Evolutionary conservation across 2,329 filamentous ascomycete species (phyloP).

Genomic region (Clonostachys rosea): DNA sequence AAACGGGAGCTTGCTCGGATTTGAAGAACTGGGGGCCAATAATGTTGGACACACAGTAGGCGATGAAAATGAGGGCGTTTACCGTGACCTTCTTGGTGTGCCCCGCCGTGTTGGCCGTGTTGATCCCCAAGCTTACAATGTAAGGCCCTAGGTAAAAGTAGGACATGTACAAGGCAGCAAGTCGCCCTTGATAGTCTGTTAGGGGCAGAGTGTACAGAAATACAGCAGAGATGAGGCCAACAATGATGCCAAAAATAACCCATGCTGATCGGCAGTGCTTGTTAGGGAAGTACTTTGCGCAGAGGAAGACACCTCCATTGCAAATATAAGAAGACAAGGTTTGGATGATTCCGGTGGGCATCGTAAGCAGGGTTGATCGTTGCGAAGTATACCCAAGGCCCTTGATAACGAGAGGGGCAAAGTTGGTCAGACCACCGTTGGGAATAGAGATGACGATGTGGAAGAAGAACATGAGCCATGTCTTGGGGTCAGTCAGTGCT

Average conservation of each 20-base stretch:
- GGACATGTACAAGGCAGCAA: not conserved
- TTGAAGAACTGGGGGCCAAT: conserved; percentile 33
- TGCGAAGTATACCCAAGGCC: conserved; percentile 32
- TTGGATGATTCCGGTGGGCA: conserved; percentile 10
- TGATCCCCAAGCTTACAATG: conserved; percentile 2
- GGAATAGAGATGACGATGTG: conserved; percentile 44
- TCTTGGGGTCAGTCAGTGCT: conserved; percentile 46
- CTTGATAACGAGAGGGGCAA: conserved; percentile 5
- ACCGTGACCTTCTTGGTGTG: conserved; percentile 34
- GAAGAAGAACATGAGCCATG: conserved; percentile 52
- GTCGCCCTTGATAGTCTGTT: not conserved
- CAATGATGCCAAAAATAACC: conserved; percentile 1
- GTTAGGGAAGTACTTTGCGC: conserved; percentile 1
- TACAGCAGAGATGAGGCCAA: conserved; percentile 1
- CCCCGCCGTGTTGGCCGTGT: conserved; percentile 20
- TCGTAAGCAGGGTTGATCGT: conserved; percentile 19
- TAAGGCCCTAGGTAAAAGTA: not conserved
- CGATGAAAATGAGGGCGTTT: conserved; percentile 39
- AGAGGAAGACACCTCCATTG: not conserved
- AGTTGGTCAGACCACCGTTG: conserved; percentile 37
- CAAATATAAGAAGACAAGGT: not conserved
- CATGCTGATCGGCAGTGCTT: conserved; percentile 1
- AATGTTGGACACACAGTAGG: conserved; percentile 32
- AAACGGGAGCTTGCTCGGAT: conserved; percentile 20
- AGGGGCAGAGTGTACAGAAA: not conserved